These are phyloP conservation scores for Aethionema arabicum DNA, from an alignment of 345 rosid species.

Conservation along the genomic window DNA sequence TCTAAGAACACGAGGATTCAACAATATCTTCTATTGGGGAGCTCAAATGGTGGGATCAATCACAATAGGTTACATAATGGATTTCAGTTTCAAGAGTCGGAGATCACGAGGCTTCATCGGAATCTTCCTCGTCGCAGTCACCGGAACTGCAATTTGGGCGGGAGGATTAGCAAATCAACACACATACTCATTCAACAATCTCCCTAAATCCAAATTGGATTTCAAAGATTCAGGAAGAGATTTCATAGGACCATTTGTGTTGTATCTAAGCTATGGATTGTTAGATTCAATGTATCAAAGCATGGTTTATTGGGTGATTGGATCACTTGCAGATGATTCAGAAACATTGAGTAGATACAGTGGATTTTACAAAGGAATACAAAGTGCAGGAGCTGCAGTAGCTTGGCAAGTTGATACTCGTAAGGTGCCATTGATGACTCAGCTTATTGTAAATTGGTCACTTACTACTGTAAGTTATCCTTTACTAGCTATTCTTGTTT, in stretches of 20 bases:
- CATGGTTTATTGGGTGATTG: conserved; percentile 92
- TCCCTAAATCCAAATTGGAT: conserved; percentile 50
- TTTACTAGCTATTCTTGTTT: conserved; percentile 56
- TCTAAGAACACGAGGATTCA: conserved; percentile 78
- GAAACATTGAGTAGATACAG: conserved; percentile 86
- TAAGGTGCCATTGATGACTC: conserved; percentile 57
- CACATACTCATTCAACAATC: conserved; percentile 37
- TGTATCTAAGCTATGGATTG: conserved; percentile 78
- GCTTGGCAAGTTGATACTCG: conserved; percentile 92
- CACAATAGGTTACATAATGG: conserved; percentile 68
- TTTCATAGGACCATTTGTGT: conserved; percentile 70
- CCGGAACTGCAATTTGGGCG: conserved; percentile 74
- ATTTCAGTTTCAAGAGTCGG: conserved; percentile 72
- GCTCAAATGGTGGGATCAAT: conserved; percentile 85
- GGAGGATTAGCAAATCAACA: conserved; percentile 84
- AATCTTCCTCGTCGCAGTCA: conserved; percentile 51
- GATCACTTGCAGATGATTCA: conserved; percentile 83
- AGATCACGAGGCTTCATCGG: conserved; percentile 73
- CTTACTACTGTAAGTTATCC: conserved; percentile 82
- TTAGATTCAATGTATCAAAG: conserved; percentile 93
- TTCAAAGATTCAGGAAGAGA: conserved; percentile 61
- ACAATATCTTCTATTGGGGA: conserved; percentile 92
- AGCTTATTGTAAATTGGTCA: conserved; percentile 73
- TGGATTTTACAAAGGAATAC: conserved; percentile 93
- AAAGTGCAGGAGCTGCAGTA: conserved; percentile 91